Conservation (phyloP, 2,329 filamentous ascomycete species). For the Xylaria sp. region DNA sequence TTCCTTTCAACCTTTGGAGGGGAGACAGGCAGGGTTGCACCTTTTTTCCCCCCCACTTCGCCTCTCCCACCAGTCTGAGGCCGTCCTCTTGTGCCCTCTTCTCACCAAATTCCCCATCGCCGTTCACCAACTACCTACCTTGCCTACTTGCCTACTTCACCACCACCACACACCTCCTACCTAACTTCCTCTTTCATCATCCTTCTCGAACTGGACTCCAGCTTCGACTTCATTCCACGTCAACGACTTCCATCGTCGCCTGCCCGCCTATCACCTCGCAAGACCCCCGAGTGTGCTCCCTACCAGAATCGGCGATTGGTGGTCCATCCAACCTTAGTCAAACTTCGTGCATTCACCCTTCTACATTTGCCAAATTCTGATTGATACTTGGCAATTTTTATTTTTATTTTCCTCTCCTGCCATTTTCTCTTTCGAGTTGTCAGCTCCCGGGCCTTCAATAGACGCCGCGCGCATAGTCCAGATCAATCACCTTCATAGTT, state of each 20-base stretch:
- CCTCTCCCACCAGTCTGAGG: conserved; percentile 30
- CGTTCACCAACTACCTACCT: conserved; percentile 10
- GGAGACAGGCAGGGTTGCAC: conserved; percentile 27
- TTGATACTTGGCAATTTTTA: conserved; percentile 15
- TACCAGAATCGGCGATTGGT: background rate
- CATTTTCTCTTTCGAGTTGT: conserved; percentile 27
- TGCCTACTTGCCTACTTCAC: conserved; percentile 14
- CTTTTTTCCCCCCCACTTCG: conserved; percentile 30
- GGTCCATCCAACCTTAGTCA: conserved; percentile 5
- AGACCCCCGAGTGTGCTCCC: background rate
- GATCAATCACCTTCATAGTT: conserved; percentile 23
- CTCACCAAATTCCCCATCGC: conserved; percentile 30
- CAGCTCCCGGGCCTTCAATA: conserved; percentile 20
- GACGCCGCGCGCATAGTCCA: conserved; percentile 21
- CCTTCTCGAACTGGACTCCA: conserved; percentile 10
- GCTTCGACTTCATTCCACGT: conserved; percentile 8
- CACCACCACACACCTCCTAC: too few relatives aligned
- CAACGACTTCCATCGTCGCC: background rate
- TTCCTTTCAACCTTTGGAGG: conserved; percentile 23
- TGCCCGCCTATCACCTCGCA: conserved; percentile 3
- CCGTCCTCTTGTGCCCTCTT: conserved; percentile 20
- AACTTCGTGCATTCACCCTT: conserved; percentile 12
- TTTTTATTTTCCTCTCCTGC: conserved; percentile 29
- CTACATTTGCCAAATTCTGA: conserved; percentile 1
- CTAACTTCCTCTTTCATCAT: conserved; percentile 9